Evolutionary conservation across 805 yeast species (phyloP).

Genomic region (Ogataea corticis): DNA sequence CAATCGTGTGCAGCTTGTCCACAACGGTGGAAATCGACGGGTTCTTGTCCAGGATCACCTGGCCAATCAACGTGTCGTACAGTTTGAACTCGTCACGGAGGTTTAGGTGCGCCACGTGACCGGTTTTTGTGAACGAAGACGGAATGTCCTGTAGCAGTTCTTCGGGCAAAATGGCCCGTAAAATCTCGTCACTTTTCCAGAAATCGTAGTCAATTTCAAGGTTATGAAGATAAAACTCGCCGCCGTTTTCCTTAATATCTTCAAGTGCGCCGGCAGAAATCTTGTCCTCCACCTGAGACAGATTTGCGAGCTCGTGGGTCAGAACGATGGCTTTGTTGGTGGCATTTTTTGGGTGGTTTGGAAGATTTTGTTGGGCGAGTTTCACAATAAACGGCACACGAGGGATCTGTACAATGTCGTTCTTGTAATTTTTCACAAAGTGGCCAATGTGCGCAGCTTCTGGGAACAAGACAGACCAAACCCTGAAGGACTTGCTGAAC

Average conservation of each 20-base stretch:
- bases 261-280: slow-evolving; percentile 45
- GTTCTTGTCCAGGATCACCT: slow-evolving; percentile 86
- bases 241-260: slow-evolving; percentile 48
- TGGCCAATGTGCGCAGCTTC: slow-evolving; percentile 62
- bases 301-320: slow-evolving; percentile 46
- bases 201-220: slow-evolving; percentile 66
- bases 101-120: slow-evolving; percentile 94
- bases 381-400: slow-evolving; percentile 69
- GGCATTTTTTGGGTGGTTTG: slow-evolving; percentile 14
- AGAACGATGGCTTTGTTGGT: slow-evolving; percentile 58
- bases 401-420: slow-evolving; percentile 69
- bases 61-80: slow-evolving; percentile 78
- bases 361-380: slow-evolving; percentile 4
- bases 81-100: slow-evolving; percentile 82
- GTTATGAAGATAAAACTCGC: slow-evolving; percentile 51
- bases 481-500: slow-evolving; percentile 56
- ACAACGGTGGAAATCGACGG: slow-evolving; percentile 84
- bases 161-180: slow-evolving; percentile 75
- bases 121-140: slow-evolving; percentile 87
- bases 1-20: slow-evolving; percentile 84
- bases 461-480: slow-evolving; percentile 69
- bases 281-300: slow-evolving; percentile 38
- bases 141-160: slow-evolving; percentile 72
- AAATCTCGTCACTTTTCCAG: slow-evolving; percentile 90
- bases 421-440: slow-evolving; percentile 58